Percentiles rank a stretch among this genome's conserved stretches.
Evolutionary conservation across 164 flowering plant species (phyloP).

Genomic region (Euptelea pleiosperma): DNA sequence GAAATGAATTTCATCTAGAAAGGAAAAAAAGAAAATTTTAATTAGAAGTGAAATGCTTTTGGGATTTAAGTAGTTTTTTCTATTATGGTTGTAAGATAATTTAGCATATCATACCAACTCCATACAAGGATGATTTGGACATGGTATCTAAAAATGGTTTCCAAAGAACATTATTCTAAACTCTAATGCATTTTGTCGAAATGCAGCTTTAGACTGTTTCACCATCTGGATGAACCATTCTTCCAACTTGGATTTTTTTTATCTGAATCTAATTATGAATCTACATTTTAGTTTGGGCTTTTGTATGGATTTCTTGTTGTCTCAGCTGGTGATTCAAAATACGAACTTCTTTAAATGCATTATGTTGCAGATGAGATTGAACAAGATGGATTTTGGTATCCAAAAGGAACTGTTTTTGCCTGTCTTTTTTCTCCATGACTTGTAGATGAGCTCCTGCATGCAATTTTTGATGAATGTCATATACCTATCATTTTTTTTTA

Average conservation of each 20-base stretch:
- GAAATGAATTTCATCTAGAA: no score
- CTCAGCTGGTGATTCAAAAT: not conserved
- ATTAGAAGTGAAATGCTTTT: no score
- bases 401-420: not conserved
- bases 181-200: not conserved
- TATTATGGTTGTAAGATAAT: no score
- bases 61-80: no score
- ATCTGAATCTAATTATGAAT: not conserved
- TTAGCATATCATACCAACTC: not conserved
- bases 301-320: not conserved
- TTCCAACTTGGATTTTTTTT: not conserved
- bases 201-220: not conserved
- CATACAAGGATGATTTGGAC: not conserved
- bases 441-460: not conserved
- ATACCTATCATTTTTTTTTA: no score
- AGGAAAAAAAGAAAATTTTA: no score
- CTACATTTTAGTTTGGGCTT: not conserved
- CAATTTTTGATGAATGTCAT: no score
- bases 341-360: not conserved
- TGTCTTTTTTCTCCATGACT: not conserved
- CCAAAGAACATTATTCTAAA: not conserved
- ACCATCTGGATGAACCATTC: not conserved
- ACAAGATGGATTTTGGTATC: not conserved
- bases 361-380: not conserved
- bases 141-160: not conserved